Conservation (phyloP, 192 early-diverging fungal species). For the Dimargaris cristalligena region DNA sequence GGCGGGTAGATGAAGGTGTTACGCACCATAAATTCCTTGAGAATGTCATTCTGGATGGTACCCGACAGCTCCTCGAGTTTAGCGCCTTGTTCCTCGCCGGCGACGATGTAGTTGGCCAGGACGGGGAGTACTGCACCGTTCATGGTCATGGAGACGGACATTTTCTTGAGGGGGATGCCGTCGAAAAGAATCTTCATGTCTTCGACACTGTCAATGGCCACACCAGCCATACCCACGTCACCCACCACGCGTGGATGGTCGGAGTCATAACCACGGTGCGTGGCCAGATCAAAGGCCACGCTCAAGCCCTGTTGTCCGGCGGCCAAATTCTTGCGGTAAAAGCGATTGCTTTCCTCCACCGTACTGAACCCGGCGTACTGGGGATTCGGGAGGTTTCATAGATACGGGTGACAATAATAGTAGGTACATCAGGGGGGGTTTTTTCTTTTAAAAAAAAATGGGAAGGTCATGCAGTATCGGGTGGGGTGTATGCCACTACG, state of each 20-base stretch:
- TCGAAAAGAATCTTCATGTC: constrained; percentile 88
- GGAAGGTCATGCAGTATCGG: too few relatives aligned
- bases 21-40: constrained; percentile 89
- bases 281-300: constrained; percentile 83
- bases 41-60: constrained; percentile 84
- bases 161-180: constrained; percentile 74
- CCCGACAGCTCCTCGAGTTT: constrained; percentile 62
- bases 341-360: constrained; percentile 77
- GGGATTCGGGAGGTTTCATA: too few relatives aligned
- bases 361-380: constrained; percentile 85
- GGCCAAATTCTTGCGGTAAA: constrained; percentile 74
- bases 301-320: constrained; percentile 78
- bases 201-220: constrained; percentile 81
- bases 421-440: too few relatives aligned
- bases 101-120: constrained; percentile 79
- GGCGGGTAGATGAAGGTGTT: constrained; percentile 93
- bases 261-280: constrained; percentile 77
- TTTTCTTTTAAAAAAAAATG: too few relatives aligned
- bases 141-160: constrained; percentile 91
- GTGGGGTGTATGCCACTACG: too few relatives aligned
- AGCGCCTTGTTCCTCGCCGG: constrained; percentile 74
- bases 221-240: constrained; percentile 87
- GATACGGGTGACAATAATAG: too few relatives aligned
- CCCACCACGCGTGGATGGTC: constrained; percentile 80
- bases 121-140: constrained; percentile 87